Percentiles rank a stretch among this genome's conserved stretches.
Conservation (phyloP, 2,329 filamentous ascomycete genomes). For the Lecanicillium sp. region DNA sequence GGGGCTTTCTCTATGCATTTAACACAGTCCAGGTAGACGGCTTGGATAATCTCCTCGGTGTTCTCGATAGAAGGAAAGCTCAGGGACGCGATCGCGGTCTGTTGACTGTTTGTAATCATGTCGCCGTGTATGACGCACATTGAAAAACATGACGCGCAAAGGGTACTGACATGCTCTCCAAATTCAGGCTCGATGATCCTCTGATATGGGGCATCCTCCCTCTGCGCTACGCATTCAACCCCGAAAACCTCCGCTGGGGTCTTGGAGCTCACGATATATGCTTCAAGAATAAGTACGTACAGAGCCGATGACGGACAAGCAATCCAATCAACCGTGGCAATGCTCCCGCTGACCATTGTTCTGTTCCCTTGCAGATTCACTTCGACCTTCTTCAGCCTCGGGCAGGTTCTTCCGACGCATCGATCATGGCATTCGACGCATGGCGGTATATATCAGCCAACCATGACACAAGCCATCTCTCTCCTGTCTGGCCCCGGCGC, state of each 20-base stretch:
- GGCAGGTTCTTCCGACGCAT: conserved; percentile 87
- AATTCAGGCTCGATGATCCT: conserved; percentile 90
- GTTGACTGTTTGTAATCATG: conserved; percentile 57
- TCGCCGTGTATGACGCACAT: conserved; percentile 27
- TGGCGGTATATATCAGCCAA: conserved; percentile 86
- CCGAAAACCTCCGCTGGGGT: conserved; percentile 75
- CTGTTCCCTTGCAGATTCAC: conserved; percentile 49
- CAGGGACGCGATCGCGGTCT: conserved; percentile 65
- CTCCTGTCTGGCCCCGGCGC: conserved; percentile 55
- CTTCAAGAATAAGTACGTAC: conserved; percentile 70
- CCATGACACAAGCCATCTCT: conserved; percentile 76
- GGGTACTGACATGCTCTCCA: neutral
- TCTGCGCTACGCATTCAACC: conserved; percentile 60
- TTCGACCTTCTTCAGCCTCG: conserved; percentile 76
- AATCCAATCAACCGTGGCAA: neutral
- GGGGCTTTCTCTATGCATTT: conserved; percentile 66
- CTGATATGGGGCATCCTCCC: conserved; percentile 89
- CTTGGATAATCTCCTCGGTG: conserved; percentile 63
- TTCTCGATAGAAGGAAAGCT: conserved; percentile 65
- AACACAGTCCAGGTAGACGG: conserved; percentile 72
- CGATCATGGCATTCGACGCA: conserved; percentile 67
- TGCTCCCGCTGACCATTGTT: conserved; percentile 1
- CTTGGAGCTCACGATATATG: conserved; percentile 94
- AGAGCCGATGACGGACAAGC: too few species aligned
- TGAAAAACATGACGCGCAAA: neutral